Evolutionary conservation across 768 basidiomycete species (phyloP).

Genomic region (Gyrodon lividus): DNA sequence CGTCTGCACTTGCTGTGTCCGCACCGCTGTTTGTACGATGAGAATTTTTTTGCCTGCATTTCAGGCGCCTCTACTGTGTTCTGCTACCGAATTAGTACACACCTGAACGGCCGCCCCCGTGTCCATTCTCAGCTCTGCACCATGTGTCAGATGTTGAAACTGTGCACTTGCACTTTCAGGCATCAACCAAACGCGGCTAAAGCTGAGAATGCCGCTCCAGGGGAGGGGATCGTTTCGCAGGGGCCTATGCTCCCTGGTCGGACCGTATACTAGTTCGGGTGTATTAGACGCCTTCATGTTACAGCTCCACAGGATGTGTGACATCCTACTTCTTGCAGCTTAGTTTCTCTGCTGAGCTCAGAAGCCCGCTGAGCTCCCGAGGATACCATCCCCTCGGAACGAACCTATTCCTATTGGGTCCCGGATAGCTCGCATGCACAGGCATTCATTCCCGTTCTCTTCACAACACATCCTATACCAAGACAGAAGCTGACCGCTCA

Average conservation of each 20-base stretch:
- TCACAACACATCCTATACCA: background rate
- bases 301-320: conserved; percentile 1
- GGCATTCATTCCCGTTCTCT: background rate
- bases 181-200: background rate
- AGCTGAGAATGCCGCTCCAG: conserved; percentile 3
- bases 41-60: background rate
- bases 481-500: conserved; percentile 19
- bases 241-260: conserved; percentile 1
- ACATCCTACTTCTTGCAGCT: conserved; percentile 15
- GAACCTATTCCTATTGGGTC: conserved; percentile 8
- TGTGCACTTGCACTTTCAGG: conserved; percentile 5
- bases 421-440: conserved; percentile 3
- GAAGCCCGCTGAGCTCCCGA: conserved; percentile 2
- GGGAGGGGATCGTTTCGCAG: conserved; percentile 13
- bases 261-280: conserved; percentile 10
- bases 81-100: conserved; percentile 9
- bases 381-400: conserved; percentile 7
- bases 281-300: conserved; percentile 7
- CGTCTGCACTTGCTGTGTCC: background rate
- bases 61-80: background rate
- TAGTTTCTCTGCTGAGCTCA: conserved; percentile 9
- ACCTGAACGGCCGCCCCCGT: conserved; percentile 18
- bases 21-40: background rate
- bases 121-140: conserved; percentile 7
- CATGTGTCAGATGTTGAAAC: conserved; percentile 1